Evolutionary conservation across 768 basidiomycete species (phyloP), one percentile per base, ranked within the genome.

Genomic region (Tubosaeta sp.): DNA sequence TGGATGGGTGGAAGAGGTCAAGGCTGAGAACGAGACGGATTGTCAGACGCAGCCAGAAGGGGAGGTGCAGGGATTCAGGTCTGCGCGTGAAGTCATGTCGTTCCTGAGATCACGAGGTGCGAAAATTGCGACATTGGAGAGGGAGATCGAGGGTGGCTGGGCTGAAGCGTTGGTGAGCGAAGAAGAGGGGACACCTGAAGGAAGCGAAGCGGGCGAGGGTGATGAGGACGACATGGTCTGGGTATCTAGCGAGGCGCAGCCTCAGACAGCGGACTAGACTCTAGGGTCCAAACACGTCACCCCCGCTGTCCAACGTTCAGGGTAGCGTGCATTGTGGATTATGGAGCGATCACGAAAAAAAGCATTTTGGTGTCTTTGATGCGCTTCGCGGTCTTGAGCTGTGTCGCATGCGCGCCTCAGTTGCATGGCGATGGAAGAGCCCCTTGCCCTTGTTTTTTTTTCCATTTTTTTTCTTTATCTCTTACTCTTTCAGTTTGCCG

Each of bases 71-170:
- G 86, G 84, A 22, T 85, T 82, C 74, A 75, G 92, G 55, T 71
- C 70, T 60, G 86, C 82, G 35, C 70, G 70, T 35, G 93, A 95
- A 69, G 85, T 94, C 1, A 71, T 92, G 14, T 62, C 66, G 38
- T 94, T 86, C 65, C 69, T 95, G 69, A 77, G 77, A 64, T 68
- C 69, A 48, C 73, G 79, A 54, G 93, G 93, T 0, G 93, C 89
- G 40, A 84, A 80, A 68, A 78, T 94, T 59, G 74, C 74, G 22
- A 66, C 73, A 24, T 74, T 80, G 41, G 70, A 71, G 41, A 57
- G 66, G 50, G 71, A 72, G 51, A 71, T 74, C 2, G 69, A 76
- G 52, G 84, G 75, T n/a, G 84, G 83, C 31, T 94, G 91, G 91
- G 87, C 81, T 31, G 56, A 44, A 3, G 81, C 75, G 30, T 67